These are phyloP conservation scores for Glarea lozoyensis DNA, from an alignment of 495 filamentous ascomycete genomes.

Conservation along the genomic window DNA sequence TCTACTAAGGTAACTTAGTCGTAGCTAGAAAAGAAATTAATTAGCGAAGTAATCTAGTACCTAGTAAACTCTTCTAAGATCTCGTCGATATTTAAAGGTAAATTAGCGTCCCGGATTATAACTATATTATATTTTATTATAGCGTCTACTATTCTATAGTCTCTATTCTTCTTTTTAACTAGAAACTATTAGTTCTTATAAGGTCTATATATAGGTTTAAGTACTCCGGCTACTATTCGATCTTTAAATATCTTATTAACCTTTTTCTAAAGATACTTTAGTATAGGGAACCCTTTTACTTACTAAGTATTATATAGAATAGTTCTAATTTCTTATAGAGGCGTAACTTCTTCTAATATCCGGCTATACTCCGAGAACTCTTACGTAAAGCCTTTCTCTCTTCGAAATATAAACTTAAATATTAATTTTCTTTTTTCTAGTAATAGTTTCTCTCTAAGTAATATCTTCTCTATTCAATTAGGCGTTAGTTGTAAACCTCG, in stretches of 20 bases:
- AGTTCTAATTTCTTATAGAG: not conserved
- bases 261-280: not conserved
- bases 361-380: not conserved
- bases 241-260: not conserved
- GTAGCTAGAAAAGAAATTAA: constrained; percentile 15
- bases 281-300: not conserved
- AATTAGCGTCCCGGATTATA: not conserved
- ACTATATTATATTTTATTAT: not conserved
- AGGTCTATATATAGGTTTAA: not conserved
- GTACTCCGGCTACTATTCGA: not conserved
- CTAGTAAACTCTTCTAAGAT: not conserved
- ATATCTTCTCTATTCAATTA: not conserved
- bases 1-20: constrained; percentile 6
- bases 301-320: not conserved
- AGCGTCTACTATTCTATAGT: not conserved
- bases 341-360: not conserved
- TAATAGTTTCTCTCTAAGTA: not conserved
- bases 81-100: not conserved
- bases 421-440: not conserved
- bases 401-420: not conserved
- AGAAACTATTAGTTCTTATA: constrained; percentile 1
- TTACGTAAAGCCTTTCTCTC: not conserved
- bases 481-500: not conserved
- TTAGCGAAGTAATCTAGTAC: not conserved
- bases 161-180: not conserved